Evolutionary conservation across 1,284 basidiomycete genomes (phyloP).

Genomic region (Pseudozyma tsukubaensis): DNA sequence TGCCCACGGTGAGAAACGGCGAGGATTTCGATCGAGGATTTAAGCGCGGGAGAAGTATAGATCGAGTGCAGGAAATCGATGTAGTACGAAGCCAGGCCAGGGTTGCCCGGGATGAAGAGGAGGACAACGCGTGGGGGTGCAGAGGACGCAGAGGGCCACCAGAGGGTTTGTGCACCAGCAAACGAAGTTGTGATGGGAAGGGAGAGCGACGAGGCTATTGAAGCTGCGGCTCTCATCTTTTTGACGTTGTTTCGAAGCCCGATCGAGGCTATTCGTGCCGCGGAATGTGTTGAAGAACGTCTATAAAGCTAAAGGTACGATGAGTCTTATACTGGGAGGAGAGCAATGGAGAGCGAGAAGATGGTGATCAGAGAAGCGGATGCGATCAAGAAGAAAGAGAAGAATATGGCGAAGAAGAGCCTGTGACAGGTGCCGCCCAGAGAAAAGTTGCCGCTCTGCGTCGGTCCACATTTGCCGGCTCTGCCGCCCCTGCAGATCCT

Average conservation of each 20-base stretch:
- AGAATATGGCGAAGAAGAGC: no score
- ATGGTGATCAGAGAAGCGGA: no score
- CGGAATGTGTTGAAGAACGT: neutral
- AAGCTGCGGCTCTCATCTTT: conserved; percentile 18
- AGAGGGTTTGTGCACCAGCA: conserved; percentile 45
- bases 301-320: no score
- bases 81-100: conserved; percentile 56
- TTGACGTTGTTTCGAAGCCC: neutral
- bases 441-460: no score
- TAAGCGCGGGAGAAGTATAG: conserved; percentile 14
- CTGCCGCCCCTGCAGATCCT: no score
- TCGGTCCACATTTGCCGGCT: no score
- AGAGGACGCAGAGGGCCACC: conserved; percentile 36
- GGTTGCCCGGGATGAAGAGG: conserved; percentile 62
- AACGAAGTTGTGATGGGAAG: conserved; percentile 44
- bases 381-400: no score
- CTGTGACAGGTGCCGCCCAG: no score
- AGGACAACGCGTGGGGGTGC: conserved; percentile 37
- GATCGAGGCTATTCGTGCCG: neutral
- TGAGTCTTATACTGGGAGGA: no score
- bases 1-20: conserved; percentile 56
- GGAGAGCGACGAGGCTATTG: conserved; percentile 26
- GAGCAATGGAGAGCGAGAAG: no score
- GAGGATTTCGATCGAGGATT: conserved; percentile 45
- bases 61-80: conserved; percentile 47